Base-by-base conservation (phyloP, 768 basidiomycete genomes). In the Hydnum rufescens region DNA sequence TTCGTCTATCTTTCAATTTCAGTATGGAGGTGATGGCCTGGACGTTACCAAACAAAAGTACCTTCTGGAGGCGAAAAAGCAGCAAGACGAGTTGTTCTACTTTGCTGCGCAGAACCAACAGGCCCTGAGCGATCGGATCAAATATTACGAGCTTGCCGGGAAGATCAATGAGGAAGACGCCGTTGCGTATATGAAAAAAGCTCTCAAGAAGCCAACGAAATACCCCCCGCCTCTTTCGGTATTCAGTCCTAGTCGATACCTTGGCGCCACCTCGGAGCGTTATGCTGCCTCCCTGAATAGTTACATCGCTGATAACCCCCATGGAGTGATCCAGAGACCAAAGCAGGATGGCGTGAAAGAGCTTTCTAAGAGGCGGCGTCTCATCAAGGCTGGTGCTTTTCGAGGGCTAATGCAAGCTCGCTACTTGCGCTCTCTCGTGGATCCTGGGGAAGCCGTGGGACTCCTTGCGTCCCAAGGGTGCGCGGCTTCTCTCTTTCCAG, bases 381-480 rank as follows among this genome's bases (percentile, higher is more conserved):
- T 30, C 31, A 67, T 78, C 54, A 64, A 68, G 54, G 58, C 69
- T 3, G 71, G 71, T 44, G 67, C 76, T 53, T 97, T 99, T 75
- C 74, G 77, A 34, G 63, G 75, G 23, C 65, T 97, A 58, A 90
- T 93, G 78, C 80, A 89, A 59, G 74, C 85, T 62, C 86, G 93
- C 64, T 99, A 96, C 64, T 73, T 97, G 74, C 74, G 83, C 54
- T 87, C 86, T 63, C 67, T 99, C 51, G 87, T 90, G 2, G 95
- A 99, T 54, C 90, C 95, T 3, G 95, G 95, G 57, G 95, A 99
- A 67, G 90, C 95, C n/a, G 93, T 99, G 30, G 95, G 95, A 36
- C 65, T 97, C 44, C 70, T 99, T 46, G 95, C 95, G 6, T 93
- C 93, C 18, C 95, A 99, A 71, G 88, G 92, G 93, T 92, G 65